These are phyloP conservation scores for Tricholoma flavovirens DNA, from an alignment of 768 basidiomycete genomes.

Conservation along the genomic window DNA sequence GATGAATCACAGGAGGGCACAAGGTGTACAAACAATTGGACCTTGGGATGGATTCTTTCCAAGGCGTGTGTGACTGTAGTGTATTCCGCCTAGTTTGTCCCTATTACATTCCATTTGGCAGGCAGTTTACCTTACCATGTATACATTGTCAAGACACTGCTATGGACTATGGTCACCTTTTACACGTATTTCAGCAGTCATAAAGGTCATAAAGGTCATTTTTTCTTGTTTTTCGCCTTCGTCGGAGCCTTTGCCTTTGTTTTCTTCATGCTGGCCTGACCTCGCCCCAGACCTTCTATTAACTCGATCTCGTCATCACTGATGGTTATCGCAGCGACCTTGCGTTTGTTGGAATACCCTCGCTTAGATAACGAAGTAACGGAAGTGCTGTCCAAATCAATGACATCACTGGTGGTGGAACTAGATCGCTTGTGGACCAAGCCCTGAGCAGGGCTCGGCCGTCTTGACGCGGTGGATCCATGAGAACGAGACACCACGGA, in stretches of 20 bases:
- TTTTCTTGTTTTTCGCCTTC: constrained; percentile 40
- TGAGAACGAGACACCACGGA: constrained; percentile 38
- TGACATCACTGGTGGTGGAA: constrained; percentile 37
- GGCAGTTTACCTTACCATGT: background rate
- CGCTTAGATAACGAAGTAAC: constrained; percentile 20
- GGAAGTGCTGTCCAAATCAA: constrained; percentile 38
- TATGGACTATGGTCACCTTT: background rate
- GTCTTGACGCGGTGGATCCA: constrained; percentile 46
- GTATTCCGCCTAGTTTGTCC: background rate
- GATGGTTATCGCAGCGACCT: constrained; percentile 27
- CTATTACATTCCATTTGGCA: background rate
- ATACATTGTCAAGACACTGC: background rate
- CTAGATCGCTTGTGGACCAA: constrained; percentile 35
- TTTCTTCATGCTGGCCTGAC: constrained; percentile 23
- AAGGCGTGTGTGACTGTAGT: background rate
- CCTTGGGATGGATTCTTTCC: constrained; percentile 49
- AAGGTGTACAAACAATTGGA: constrained; percentile 10
- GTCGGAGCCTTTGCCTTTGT: constrained; percentile 29
- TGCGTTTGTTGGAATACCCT: constrained; percentile 42
- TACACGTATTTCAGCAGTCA: background rate
- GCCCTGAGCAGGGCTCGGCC: constrained; percentile 46
- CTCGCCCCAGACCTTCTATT: constrained; percentile 37
- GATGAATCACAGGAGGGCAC: constrained; percentile 5
- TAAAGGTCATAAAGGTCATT: constrained; percentile 19
- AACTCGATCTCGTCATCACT: constrained; percentile 56